phyloP scores from a whole-genome alignment of 768 basidiomycete genomes.

The Wakefieldia striispora region DNA sequence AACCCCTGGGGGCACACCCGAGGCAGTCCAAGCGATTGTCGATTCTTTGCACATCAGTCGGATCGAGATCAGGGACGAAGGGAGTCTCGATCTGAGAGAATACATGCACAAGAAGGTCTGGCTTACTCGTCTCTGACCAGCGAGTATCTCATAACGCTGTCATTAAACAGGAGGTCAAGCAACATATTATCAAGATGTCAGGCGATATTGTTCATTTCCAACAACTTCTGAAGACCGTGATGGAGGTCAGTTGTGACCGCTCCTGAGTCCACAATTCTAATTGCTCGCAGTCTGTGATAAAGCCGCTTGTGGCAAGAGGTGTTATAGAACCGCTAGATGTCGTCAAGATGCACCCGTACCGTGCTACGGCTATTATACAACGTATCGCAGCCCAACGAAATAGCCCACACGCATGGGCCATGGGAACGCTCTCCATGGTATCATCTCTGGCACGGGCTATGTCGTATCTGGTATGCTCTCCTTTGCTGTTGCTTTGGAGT shows the following conservation, averaged over 20 bases:
- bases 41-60: conserved; percentile 92
- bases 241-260: conserved; percentile 54
- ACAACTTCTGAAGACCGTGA: conserved; percentile 65
- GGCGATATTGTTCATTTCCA: conserved; percentile 64
- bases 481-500: not conserved
- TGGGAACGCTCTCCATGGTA: conserved; percentile 49
- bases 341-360: conserved; percentile 64
- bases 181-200: conserved; percentile 75
- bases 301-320: conserved; percentile 34
- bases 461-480: conserved; percentile 72
- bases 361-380: conserved; percentile 44
- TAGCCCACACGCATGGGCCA: conserved; percentile 45
- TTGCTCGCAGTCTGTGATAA: conserved; percentile 31
- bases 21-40: conserved; percentile 87
- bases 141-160: not conserved
- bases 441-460: conserved; percentile 72
- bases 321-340: conserved; percentile 55
- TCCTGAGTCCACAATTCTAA: conserved; percentile 3
- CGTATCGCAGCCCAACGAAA: conserved; percentile 38
- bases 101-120: conserved; percentile 87
- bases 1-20: conserved; percentile 84
- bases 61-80: conserved; percentile 92
- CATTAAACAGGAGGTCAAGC: conserved; percentile 57
- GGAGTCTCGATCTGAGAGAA: conserved; percentile 78
- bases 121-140: conserved; percentile 3